Conservation (phyloP, 1,284 basidiomycete species). For the Trichosporon coremiiforme region DNA sequence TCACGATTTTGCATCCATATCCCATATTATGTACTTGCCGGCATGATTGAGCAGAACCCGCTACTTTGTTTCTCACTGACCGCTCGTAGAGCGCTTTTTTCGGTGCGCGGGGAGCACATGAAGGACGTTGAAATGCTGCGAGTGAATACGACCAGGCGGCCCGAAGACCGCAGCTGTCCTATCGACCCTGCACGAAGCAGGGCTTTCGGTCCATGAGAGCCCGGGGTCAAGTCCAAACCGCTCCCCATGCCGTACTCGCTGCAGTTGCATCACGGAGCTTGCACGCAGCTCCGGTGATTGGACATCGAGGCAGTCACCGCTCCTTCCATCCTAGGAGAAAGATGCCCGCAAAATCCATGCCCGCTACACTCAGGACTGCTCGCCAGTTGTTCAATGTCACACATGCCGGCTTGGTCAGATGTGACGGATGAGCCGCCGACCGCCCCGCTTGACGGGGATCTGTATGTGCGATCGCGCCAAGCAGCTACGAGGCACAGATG, state of each 20-base stretch:
- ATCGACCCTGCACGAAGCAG: background rate
- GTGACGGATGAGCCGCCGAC: no score
- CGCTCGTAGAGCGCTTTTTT: background rate
- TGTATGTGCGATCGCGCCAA: background rate
- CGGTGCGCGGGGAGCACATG: background rate
- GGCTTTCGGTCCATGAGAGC: background rate
- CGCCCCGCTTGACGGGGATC: background rate
- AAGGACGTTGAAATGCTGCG: background rate
- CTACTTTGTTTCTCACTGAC: background rate
- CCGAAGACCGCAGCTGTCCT: background rate
- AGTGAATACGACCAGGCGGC: background rate
- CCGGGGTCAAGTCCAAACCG: background rate
- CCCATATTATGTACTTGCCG: background rate
- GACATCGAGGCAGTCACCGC: background rate
- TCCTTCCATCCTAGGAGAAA: background rate
- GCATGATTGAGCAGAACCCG: background rate
- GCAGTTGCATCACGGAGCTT: background rate
- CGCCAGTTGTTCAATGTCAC: no score
- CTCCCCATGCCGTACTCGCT: background rate
- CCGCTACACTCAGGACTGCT: background rate
- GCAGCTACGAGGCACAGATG: background rate
- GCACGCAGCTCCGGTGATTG: background rate
- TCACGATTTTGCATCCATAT: constrained; percentile 1
- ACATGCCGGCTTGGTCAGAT: no score
- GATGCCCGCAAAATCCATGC: no score